These are phyloP conservation scores for Hyaloscypha variabilis DNA, from an alignment of 495 filamentous ascomycete genomes.

Conservation along the genomic window DNA sequence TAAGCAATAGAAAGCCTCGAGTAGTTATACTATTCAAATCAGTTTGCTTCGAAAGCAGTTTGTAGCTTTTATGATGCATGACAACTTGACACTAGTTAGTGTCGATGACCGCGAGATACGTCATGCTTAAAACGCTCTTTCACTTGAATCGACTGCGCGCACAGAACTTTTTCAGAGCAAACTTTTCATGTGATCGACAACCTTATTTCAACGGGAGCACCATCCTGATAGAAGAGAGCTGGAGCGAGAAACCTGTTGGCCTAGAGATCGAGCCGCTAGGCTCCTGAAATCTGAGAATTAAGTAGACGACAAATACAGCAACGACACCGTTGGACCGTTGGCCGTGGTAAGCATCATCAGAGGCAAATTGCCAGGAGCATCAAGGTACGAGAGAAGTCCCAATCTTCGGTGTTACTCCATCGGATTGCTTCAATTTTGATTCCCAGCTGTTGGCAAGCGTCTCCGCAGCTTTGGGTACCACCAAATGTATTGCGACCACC, in stretches of 20 bases:
- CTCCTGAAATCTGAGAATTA: no score
- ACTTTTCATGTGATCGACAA: not conserved
- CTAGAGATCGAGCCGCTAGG: no score
- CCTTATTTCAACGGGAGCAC: not conserved
- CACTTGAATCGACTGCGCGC: not conserved
- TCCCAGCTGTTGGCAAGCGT: not conserved
- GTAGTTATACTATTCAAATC: not conserved
- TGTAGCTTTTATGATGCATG: not conserved
- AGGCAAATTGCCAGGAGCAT: no score
- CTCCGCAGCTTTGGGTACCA: not conserved
- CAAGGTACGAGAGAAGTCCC: no score
- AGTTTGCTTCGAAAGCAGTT: not conserved
- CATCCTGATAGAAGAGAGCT: no score
- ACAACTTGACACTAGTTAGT: constrained; percentile 15
- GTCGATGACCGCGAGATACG: constrained; percentile 3
- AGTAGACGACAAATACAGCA: no score
- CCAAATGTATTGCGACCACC: not conserved
- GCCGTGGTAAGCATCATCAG: no score
- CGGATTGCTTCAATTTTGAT: no score
- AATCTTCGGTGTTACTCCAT: no score
- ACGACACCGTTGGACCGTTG: no score
- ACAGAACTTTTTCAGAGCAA: not conserved
- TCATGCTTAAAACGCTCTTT: not conserved
- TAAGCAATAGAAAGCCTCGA: not conserved
- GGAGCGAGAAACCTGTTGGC: no score